These are phyloP conservation scores for Colletotrichum sp. DNA, from an alignment of 2,329 filamentous ascomycete genomes.

Conservation along the genomic window DNA sequence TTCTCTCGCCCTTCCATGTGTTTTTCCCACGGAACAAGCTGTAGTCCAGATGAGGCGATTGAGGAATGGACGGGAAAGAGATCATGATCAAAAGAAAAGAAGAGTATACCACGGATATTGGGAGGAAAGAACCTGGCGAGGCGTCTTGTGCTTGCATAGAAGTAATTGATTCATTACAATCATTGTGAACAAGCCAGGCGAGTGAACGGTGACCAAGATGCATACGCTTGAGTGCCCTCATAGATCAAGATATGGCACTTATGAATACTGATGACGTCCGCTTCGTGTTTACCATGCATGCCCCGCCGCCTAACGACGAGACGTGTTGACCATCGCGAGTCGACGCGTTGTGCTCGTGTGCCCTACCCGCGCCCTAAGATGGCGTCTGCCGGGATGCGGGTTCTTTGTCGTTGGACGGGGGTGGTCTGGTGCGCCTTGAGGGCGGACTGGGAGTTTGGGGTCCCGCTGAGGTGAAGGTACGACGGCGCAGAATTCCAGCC, in stretches of 20 bases:
- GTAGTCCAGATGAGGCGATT: slow-evolving; percentile 10
- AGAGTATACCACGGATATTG: slow-evolving; percentile 1
- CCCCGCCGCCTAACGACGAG: fast-evolving
- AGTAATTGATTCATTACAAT: not conserved
- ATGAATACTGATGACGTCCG: not conserved
- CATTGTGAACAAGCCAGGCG: not conserved
- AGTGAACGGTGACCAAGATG: not conserved
- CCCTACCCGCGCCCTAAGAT: not conserved
- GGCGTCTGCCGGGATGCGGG: not conserved
- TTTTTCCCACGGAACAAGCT: not conserved
- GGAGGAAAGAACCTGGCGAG: slow-evolving; percentile 6
- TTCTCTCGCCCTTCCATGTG: not conserved
- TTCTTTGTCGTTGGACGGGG: not conserved
- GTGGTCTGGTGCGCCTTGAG: not conserved
- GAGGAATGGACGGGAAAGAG: not conserved
- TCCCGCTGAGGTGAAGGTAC: not conserved
- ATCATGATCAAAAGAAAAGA: not conserved
- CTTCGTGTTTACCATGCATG: not conserved
- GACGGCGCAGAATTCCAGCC: fast-evolving
- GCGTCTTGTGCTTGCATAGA: slow-evolving; percentile 16
- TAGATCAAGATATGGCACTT: no score
- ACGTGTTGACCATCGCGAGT: not conserved
- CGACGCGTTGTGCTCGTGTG: slow-evolving; percentile 7
- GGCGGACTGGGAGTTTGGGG: not conserved
- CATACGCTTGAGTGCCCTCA: no score